Evolutionary conservation across 2,329 filamentous ascomycete species (phyloP).

Genomic region (Cercospora berteroae): DNA sequence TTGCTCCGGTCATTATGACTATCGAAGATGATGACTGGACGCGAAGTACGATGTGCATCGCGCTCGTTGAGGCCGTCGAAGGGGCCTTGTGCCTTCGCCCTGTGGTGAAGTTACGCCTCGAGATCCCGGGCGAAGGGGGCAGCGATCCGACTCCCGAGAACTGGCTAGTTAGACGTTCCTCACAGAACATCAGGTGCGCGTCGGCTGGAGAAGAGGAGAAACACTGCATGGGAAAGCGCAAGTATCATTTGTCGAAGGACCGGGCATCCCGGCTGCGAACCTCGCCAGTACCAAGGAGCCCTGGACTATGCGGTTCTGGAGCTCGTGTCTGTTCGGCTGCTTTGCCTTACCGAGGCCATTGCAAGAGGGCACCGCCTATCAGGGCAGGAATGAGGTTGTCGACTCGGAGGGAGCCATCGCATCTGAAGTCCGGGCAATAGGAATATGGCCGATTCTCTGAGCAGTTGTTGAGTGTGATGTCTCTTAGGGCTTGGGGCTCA

Average conservation of each 20-base stretch:
- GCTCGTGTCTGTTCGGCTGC: background rate
- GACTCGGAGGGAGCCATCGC: background rate
- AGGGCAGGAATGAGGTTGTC: background rate
- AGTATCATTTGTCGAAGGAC: background rate
- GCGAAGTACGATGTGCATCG: too few species aligned
- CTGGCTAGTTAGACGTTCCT: too few species aligned
- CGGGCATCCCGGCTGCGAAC: background rate
- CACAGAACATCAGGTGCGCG: too few species aligned
- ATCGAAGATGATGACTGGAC: background rate
- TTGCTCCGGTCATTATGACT: background rate
- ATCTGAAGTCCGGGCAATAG: background rate
- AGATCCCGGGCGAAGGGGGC: background rate
- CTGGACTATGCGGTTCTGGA: background rate
- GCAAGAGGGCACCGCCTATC: background rate
- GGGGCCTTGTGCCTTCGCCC: background rate
- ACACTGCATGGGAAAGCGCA: too few species aligned
- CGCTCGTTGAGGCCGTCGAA: background rate
- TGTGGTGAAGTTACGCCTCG: background rate
- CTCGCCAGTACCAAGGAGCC: background rate
- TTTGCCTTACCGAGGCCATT: background rate
- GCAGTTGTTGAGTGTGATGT: background rate
- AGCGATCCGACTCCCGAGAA: background rate
- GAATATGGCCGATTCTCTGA: background rate
- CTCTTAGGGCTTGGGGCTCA: background rate
- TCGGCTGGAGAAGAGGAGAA: too few species aligned